Evolutionary conservation across 73 alveolate species (phyloP), one percentile per base, ranked within the genome.

Genomic region (Paramecium octaurelia): DNA sequence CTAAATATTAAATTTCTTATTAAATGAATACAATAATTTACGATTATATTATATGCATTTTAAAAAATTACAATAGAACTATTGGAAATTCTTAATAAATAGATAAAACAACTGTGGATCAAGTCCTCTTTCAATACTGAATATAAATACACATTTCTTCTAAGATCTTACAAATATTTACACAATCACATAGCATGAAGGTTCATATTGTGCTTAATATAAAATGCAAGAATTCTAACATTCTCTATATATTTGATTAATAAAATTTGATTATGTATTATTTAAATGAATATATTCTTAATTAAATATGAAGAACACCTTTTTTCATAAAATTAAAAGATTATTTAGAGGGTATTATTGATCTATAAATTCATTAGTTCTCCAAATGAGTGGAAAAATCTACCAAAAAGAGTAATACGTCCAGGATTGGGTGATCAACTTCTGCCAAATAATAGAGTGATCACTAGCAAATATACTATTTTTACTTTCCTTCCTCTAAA

Each of bases 391-490:
- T 73, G 87, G 87, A 73, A 73, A 43, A 6, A 73, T 73, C 59
- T 36, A 35, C 87, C 87, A 8, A 12, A 34, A 73, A 35, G 87
- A 73, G 14, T 73, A 20, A 73, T 73, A 12, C 12, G 20, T 43
- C 87, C 87, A 11, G 59, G 59, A n/a, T 36, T 36, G 8, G 36
- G 20, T 31, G 59, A 73, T 73, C 8, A 18, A 73, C 8, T 23
- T 16, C 18, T 73, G 2, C 87, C 87, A 20, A 34, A 36, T 36
- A 83, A 83, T 83, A 48, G 48, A 83, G 54, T 83, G 12, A 48
- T 18, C n/a, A 83, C 92, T 23, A 31, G 68, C 29, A 83, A 83
- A 54, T 83, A 83, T 21, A 83, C 76, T n/a, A 31, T 83, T 10
- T n/a, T 48, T 6, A 83, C 46, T 83, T 83, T 83, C 31, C 44